Evolutionary conservation across 2,329 filamentous ascomycete species (phyloP).

Genomic region (Calycina herbarum): DNA sequence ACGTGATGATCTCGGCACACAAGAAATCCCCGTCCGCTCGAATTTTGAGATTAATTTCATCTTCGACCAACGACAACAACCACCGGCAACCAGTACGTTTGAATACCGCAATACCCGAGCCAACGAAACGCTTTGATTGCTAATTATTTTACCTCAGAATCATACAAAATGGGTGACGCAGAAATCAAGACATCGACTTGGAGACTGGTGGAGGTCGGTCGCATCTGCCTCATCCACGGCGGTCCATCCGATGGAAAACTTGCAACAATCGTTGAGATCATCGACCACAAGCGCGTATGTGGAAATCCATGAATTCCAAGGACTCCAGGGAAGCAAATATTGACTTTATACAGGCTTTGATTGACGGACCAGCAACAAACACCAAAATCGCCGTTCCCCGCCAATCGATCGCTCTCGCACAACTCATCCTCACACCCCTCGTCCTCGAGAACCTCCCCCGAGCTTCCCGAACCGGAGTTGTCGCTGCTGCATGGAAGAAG

Average conservation of each 20-base stretch:
- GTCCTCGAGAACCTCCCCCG: conserved; percentile 84
- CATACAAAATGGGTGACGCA: conserved; percentile 78
- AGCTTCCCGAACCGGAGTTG: conserved; percentile 75
- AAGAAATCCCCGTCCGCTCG: too few species aligned
- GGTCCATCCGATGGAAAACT: conserved; percentile 82
- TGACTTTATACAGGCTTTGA: conserved; percentile 69
- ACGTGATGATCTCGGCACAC: too few species aligned
- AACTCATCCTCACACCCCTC: conserved; percentile 86
- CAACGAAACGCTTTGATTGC: conserved; percentile 25
- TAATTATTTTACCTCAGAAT: conserved; percentile 44
- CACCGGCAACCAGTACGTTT: conserved; percentile 36
- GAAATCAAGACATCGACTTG: conserved; percentile 79
- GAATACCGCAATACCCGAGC: conserved; percentile 22
- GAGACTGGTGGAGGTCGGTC: conserved; percentile 98
- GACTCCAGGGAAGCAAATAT: conserved; percentile 20
- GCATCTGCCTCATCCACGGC: conserved; percentile 86
- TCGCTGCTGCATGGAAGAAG: conserved; percentile 90
- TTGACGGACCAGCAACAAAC: conserved; percentile 89
- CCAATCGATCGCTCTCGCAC: conserved; percentile 79
- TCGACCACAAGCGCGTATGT: conserved; percentile 99
- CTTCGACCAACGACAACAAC: conserved; percentile 31
- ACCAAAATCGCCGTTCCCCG: conserved; percentile 78
- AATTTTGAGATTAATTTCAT: conserved; percentile 15
- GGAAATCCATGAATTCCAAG: conserved; percentile 22
- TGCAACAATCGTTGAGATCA: conserved; percentile 96